Base-by-base conservation (phyloP, 2,329 filamentous ascomycete genomes). In the Trichophyton schoenleinii region DNA sequence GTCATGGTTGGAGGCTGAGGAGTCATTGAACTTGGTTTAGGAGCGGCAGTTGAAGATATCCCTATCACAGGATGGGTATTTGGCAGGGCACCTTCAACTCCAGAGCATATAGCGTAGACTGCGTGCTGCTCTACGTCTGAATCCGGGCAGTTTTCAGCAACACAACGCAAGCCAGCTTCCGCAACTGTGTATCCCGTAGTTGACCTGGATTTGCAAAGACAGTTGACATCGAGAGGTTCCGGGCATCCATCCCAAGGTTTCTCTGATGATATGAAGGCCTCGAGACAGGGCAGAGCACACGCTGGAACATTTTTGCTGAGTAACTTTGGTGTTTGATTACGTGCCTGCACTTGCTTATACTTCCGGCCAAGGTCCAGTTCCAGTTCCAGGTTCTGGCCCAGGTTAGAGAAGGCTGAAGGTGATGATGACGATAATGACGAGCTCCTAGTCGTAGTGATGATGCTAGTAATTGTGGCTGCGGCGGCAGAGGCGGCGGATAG, bases 91-190 rank as follows among this genome's bases (percentile, higher is more conserved):
- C 72, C 73, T 2, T 72, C 67, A 62, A 82, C 71, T 3, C 74
- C 77, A 44, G 71, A 69, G 67, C 87, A 90, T 74, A 89, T 83
- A 22, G 73, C 74, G 60, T 80, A 73, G 2, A 80, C 76, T 34
- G 75, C 72, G 66, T 77, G 68, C 71, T 79, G 72, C 38, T 69
- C 66, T 8, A 70, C 70, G 58, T 81, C 78, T 9, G 72, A 67
- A 2, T 76, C 74, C 3, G 74, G 70, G 70, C 87, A 91, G 13
- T 72, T 73, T 1, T 81, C 81, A 7, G 81, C 75, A 38, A 88
- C 79, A 70, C 87, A 91, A 68, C 86, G 81, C 64, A 89, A 73
- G 3, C 83, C 85, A 9, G 80, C 87, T 73, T 90, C 87, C n/a
- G 86, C 87, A 57, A 89, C 68, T 1, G 87, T 89, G 67, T 84